phyloP scores from a whole-genome alignment of 2,329 filamentous ascomycete species.

The Penicillium nordicum region DNA sequence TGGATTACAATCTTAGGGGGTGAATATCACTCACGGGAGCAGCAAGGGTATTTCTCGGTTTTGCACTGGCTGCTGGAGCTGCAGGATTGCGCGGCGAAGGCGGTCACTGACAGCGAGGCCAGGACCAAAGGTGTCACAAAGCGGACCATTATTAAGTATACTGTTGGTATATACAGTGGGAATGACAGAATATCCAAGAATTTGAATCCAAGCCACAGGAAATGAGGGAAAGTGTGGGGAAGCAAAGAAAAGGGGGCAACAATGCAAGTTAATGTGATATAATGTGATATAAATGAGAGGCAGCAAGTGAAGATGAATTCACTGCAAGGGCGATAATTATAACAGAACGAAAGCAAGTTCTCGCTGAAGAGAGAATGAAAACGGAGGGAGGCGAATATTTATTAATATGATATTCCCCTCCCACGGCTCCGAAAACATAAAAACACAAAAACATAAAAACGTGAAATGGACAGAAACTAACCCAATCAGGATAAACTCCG shows the following conservation, averaged over 20 bases:
- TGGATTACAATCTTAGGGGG: neutral
- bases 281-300: constrained; percentile 1
- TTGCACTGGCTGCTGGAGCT: constrained; percentile 60
- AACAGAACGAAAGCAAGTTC: neutral
- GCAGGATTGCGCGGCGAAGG: constrained; percentile 35
- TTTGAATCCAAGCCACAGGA: constrained; percentile 8
- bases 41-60: constrained; percentile 61
- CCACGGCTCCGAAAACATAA: neutral
- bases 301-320: constrained; percentile 7
- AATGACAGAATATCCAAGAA: constrained; percentile 22
- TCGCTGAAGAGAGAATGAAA: neutral
- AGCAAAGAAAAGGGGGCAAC: neutral
- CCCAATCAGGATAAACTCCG: neutral
- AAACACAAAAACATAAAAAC: neutral
- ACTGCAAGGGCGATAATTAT: neutral
- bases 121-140: constrained; percentile 32
- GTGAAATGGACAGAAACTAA: neutral
- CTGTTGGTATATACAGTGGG: constrained; percentile 13
- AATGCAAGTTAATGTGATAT: neutral
- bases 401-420: constrained; percentile 1
- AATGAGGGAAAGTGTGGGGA: constrained; percentile 3
- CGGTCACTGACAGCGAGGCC: constrained; percentile 35
- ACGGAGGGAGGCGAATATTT: constrained; percentile 6
- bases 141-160: constrained; percentile 35
- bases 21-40: constrained; percentile 63